Evolutionary conservation across 495 filamentous ascomycete species (phyloP).

Genomic region (Aspergillus cavernicola): DNA sequence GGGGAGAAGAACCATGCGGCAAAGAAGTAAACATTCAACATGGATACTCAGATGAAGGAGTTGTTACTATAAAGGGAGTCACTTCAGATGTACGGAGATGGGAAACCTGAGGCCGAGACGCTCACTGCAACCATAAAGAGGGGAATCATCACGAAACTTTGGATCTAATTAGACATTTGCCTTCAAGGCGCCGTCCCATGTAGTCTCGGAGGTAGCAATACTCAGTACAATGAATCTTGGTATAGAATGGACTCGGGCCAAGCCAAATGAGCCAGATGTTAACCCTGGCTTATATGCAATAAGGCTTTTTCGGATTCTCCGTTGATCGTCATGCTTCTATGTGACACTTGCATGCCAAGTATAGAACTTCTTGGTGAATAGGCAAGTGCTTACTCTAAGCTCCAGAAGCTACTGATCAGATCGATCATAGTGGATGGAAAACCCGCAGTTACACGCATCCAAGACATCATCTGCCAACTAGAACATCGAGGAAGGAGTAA

Average conservation of each 20-base stretch:
- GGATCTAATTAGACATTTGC: too few relatives aligned
- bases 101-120: not conserved
- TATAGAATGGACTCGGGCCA: too few relatives aligned
- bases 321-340: not conserved
- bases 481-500: not conserved
- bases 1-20: conserved; percentile 2
- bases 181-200: too few relatives aligned
- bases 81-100: not conserved
- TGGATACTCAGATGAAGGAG: too few relatives aligned
- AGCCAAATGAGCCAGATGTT: too few relatives aligned
- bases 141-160: too few relatives aligned
- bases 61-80: too few relatives aligned
- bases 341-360: not conserved
- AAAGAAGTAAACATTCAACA: not conserved
- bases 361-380: not conserved
- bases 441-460: not conserved
- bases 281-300: too few relatives aligned
- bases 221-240: too few relatives aligned
- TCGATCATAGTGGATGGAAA: not conserved
- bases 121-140: not conserved
- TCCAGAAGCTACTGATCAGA: not conserved
- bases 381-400: not conserved
- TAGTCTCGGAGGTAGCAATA: too few relatives aligned
- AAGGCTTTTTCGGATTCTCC: too few relatives aligned
- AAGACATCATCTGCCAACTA: not conserved